Evolutionary conservation across 1,139 yeast species (phyloP).

Genomic region (Kodamaea arcana): DNA sequence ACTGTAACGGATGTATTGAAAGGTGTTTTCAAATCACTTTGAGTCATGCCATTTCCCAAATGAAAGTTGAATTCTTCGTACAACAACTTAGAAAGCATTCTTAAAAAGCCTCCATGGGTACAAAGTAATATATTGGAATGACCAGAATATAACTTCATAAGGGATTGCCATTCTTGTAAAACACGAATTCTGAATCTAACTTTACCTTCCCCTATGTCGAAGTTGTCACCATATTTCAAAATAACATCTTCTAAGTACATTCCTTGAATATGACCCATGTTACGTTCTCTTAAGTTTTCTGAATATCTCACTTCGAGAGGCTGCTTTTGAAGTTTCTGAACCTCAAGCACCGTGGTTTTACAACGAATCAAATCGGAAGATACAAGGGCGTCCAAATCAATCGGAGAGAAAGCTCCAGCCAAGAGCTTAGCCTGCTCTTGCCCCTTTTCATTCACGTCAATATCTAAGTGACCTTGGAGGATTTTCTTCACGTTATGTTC

Average conservation of each 20-base stretch:
- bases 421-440: conserved; percentile 49
- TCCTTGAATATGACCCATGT: conserved; percentile 79
- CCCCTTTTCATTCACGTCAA: conserved; percentile 59
- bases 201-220: conserved; percentile 42
- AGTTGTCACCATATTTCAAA: conserved; percentile 32
- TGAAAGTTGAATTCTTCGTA: conserved; percentile 33
- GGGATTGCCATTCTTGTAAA: conserved; percentile 40
- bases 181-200: conserved; percentile 49
- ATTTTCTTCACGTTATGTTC: conserved; percentile 62
- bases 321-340: conserved; percentile 27
- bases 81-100: conserved; percentile 51
- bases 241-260: conserved; percentile 67
- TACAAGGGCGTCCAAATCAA: conserved; percentile 48
- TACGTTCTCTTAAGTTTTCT: conserved; percentile 60
- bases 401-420: conserved; percentile 35
- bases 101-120: conserved; percentile 85
- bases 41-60: conserved; percentile 33
- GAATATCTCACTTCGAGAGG: conserved; percentile 20
- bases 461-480: conserved; percentile 71
- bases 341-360: conserved; percentile 45
- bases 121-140: conserved; percentile 56
- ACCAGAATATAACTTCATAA: conserved; percentile 37
- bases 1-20: conserved; percentile 71
- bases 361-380: conserved; percentile 65
- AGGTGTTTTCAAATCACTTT: conserved; percentile 53